A percentile compares a stretch with the other conserved stretches of the same genome.
phyloP scores from a whole-genome alignment of 108 stramenopile species.

The Discostella stelligeroides region DNA sequence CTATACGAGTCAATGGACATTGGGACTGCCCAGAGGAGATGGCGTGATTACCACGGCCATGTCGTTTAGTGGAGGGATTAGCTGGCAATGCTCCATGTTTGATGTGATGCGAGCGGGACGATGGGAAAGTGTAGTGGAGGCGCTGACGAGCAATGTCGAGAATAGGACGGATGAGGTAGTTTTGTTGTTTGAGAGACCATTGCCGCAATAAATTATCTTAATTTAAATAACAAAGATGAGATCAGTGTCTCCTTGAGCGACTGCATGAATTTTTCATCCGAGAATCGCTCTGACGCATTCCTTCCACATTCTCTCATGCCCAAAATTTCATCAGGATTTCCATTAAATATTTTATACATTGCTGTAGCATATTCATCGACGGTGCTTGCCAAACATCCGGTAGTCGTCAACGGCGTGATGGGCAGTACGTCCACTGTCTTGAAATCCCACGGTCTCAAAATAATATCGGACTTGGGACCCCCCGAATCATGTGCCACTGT shows the following conservation, averaged over 20 bases:
- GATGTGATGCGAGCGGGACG: slow-evolving; percentile 72
- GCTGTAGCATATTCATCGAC: slow-evolving; percentile 77
- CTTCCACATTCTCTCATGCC: slow-evolving; percentile 55
- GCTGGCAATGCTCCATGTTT: slow-evolving; percentile 80
- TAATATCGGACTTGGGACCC: slow-evolving; percentile 91
- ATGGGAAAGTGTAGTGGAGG: slow-evolving; percentile 79
- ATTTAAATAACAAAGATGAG: slow-evolving; percentile 39
- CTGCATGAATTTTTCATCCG: slow-evolving; percentile 65
- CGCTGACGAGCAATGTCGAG: slow-evolving; percentile 66
- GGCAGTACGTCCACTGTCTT: slow-evolving; percentile 1
- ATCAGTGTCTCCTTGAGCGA: slow-evolving; percentile 48
- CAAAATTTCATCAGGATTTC: slow-evolving; percentile 32
- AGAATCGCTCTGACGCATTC: slow-evolving; percentile 67
- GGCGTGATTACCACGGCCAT: slow-evolving; percentile 73
- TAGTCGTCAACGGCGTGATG: too few relatives aligned
- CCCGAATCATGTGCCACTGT: slow-evolving; percentile 95
- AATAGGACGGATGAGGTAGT: slow-evolving; percentile 79
- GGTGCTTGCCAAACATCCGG: slow-evolving; percentile 79
- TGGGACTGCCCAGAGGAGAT: slow-evolving; percentile 83
- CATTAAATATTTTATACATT: slow-evolving; percentile 60
- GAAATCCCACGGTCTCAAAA: slow-evolving; percentile 40
- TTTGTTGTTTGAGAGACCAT: slow-evolving; percentile 78
- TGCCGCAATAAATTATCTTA: neutral
- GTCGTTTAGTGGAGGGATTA: slow-evolving; percentile 67
- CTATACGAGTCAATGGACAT: slow-evolving; percentile 77